Evolutionary conservation across 345 rosid genomes (phyloP).

Genomic region (Aurinia saxatilis): DNA sequence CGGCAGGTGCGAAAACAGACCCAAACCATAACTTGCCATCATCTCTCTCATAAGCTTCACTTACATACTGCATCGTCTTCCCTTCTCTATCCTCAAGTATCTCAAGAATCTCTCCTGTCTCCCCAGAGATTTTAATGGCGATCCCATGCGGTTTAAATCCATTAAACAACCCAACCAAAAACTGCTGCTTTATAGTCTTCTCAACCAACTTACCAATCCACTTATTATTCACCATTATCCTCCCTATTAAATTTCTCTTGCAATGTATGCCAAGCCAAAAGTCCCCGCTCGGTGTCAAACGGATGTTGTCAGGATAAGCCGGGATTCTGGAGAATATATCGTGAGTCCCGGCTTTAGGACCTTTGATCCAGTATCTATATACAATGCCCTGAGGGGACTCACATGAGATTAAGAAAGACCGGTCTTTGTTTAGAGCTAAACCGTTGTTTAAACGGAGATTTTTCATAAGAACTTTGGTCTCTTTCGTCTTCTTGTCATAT

Average conservation of each 20-base stretch:
- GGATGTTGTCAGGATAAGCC: conserved; percentile 17
- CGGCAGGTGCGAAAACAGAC: conserved; percentile 15
- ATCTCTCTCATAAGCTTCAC: conserved; percentile 57
- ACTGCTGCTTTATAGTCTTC: not conserved
- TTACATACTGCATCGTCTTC: conserved; percentile 39
- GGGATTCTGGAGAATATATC: conserved; percentile 17
- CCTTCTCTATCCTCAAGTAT: conserved; percentile 32
- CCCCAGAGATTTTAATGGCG: conserved; percentile 38
- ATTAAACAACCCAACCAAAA: not conserved
- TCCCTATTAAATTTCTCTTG: conserved; percentile 1
- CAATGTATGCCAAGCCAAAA: conserved; percentile 16
- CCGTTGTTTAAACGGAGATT: conserved; percentile 54
- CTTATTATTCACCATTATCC: conserved; percentile 18
- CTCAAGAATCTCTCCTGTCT: conserved; percentile 42
- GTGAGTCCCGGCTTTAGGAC: conserved; percentile 27
- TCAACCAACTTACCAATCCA: conserved; percentile 32
- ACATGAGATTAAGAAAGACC: conserved; percentile 37
- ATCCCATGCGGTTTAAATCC: conserved; percentile 10
- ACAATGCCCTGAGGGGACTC: conserved; percentile 35
- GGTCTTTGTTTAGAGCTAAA: conserved; percentile 56
- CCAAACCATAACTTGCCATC: conserved; percentile 50
- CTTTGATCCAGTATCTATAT: conserved; percentile 36
- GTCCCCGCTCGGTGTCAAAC: conserved; percentile 3
- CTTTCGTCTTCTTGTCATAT: conserved; percentile 14
- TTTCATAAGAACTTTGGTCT: conserved; percentile 11